These are phyloP conservation scores for Psilocybe subaeruginosa DNA, from an alignment of 768 basidiomycete genomes.

Conservation along the genomic window DNA sequence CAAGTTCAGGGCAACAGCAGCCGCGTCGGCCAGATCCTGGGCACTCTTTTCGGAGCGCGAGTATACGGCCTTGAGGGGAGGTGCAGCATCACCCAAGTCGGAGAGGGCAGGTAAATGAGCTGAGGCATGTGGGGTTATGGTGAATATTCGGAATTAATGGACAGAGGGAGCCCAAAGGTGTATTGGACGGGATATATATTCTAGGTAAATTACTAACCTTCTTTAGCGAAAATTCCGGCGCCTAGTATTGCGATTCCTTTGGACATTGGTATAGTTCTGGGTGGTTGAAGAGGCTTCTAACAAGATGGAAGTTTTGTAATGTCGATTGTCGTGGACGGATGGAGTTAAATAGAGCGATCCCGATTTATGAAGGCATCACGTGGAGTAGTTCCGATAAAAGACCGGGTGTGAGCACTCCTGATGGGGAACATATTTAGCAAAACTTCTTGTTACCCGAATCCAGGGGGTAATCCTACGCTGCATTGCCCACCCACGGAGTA, in stretches of 20 bases:
- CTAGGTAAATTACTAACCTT: slow-evolving; percentile 50
- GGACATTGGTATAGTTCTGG: slow-evolving; percentile 35
- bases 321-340: slow-evolving; percentile 14
- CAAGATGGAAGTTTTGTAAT: slow-evolving; percentile 8
- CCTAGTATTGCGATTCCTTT: slow-evolving; percentile 77
- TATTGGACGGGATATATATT: slow-evolving; percentile 20
- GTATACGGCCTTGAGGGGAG: slow-evolving; percentile 69
- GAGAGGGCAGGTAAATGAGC: slow-evolving; percentile 83
- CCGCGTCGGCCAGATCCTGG: slow-evolving; percentile 50
- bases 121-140: slow-evolving; percentile 29
- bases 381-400: slow-evolving; percentile 27
- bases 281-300: slow-evolving; percentile 2
- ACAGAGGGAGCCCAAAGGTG: neutral
- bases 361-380: slow-evolving; percentile 18
- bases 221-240: slow-evolving; percentile 77
- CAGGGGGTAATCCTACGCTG: slow-evolving; percentile 17
- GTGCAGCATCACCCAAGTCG: slow-evolving; percentile 47
- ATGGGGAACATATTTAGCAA: slow-evolving; percentile 21
- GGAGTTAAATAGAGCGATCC: slow-evolving; percentile 18
- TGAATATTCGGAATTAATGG: slow-evolving; percentile 27
- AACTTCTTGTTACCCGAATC: slow-evolving; percentile 23
- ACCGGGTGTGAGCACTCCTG: slow-evolving; percentile 19
- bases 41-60: slow-evolving; percentile 74
- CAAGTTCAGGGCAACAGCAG: slow-evolving; percentile 43
- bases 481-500: slow-evolving; percentile 31